Evolutionary conservation across 129 eudicot species (phyloP).

Genomic region (Dittrichia graveolens): DNA sequence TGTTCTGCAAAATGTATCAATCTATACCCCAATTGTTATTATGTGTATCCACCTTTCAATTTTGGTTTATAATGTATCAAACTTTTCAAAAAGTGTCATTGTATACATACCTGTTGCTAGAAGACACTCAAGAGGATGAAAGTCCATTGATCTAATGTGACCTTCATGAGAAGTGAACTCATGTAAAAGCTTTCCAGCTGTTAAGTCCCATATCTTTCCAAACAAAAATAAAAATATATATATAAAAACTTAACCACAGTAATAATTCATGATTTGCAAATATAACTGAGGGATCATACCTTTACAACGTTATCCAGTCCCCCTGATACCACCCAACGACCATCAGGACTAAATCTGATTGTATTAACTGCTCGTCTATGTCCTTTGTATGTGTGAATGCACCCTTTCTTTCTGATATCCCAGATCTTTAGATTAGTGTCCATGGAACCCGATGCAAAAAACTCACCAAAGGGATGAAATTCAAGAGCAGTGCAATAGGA

Average conservation of each 20-base stretch:
- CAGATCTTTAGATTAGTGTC: constrained; percentile 45
- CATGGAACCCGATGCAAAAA: constrained; percentile 51
- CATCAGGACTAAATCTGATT: constrained; percentile 91
- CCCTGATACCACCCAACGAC: constrained; percentile 98
- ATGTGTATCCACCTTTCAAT: too few species aligned
- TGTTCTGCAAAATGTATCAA: too few species aligned
- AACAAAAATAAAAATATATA: constrained; percentile 13
- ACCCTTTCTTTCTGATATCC: constrained; percentile 77
- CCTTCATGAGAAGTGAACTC: constrained; percentile 94
- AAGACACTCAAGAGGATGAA: constrained; percentile 92
- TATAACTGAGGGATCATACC: constrained; percentile 48
- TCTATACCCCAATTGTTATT: too few species aligned
- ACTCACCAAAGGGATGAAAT: constrained; percentile 69
- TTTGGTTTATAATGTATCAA: too few species aligned
- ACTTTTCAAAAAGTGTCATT: too few species aligned
- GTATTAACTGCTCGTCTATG: constrained; percentile 80
- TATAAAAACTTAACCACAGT: constrained; percentile 15
- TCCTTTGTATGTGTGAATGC: constrained; percentile 97
- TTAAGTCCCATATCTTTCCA: constrained; percentile 86
- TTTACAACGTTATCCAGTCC: constrained; percentile 88
- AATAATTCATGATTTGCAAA: constrained; percentile 18
- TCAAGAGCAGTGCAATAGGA: constrained; percentile 86
- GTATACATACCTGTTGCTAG: constrained; percentile 68
- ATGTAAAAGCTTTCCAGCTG: constrained; percentile 95
- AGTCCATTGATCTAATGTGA: constrained; percentile 81